Evolutionary conservation across 106 monocot genomes (phyloP).

Genomic region (Alisma plantagoaquatica): DNA sequence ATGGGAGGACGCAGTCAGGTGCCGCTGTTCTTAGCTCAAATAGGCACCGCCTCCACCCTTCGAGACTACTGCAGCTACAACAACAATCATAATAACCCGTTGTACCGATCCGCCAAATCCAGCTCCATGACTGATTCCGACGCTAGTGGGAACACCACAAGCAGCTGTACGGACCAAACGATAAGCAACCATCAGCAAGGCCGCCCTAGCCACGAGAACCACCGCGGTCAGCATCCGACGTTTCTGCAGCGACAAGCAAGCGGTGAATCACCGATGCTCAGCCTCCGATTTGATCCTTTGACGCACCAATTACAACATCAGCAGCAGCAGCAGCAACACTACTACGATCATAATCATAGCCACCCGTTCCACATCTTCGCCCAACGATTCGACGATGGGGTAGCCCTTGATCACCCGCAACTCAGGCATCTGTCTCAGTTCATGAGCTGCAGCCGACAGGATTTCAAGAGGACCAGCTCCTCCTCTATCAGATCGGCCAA

Average conservation of each 20-base stretch:
- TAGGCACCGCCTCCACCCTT: neutral
- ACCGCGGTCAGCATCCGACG: too few species aligned
- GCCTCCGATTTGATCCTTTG: too few species aligned
- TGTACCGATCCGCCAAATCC: neutral
- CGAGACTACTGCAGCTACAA: slow-evolving; percentile 2
- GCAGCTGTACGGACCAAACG: too few species aligned
- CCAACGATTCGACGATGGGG: neutral
- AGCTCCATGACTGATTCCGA: neutral
- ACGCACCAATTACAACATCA: too few species aligned
- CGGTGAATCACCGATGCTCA: too few species aligned
- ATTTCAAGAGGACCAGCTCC: slow-evolving; percentile 6
- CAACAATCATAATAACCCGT: neutral
- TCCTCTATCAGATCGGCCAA: too few species aligned
- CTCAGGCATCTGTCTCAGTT: slow-evolving; percentile 12
- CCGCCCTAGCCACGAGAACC: too few species aligned
- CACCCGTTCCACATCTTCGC: neutral
- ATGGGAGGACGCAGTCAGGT: neutral
- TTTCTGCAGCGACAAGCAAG: too few species aligned
- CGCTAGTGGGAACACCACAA: too few species aligned
- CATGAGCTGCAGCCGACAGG: neutral
- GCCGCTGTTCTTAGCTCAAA: neutral
- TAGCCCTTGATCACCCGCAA: too few species aligned
- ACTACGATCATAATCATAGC: neutral
- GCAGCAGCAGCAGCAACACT: too few species aligned
- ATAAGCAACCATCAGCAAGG: too few species aligned